These are phyloP conservation scores for Phialophora tarda DNA, from an alignment of 2,329 filamentous ascomycete species.

Conservation along the genomic window DNA sequence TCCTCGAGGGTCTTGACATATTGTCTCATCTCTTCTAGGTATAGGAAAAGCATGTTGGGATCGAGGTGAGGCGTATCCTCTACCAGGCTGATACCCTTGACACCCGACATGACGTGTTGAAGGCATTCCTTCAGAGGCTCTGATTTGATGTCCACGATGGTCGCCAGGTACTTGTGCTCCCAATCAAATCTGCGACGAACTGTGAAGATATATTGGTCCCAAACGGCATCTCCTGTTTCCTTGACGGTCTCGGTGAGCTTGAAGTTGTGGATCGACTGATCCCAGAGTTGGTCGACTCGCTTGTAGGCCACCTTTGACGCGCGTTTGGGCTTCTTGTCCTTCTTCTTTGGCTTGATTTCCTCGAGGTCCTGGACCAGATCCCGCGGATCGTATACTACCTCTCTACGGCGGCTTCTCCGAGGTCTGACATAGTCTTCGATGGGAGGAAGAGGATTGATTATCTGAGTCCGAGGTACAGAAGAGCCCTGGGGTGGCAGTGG, in stretches of 20 bases:
- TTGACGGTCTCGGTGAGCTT: conserved; percentile 71
- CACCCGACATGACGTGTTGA: conserved; percentile 72
- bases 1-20: conserved; percentile 69
- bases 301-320: conserved; percentile 69
- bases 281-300: conserved; percentile 67
- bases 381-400: conserved; percentile 9
- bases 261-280: conserved; percentile 66
- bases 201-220: conserved; percentile 81
- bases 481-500: conserved; percentile 3
- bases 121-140: conserved; percentile 75
- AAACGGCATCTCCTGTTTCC: conserved; percentile 67
- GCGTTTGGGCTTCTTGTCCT: conserved; percentile 44
- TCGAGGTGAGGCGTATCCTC: conserved; percentile 77
- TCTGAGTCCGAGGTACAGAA: conserved; percentile 7
- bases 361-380: conserved; percentile 25
- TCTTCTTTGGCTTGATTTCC: conserved; percentile 43
- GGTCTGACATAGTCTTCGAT: conserved; percentile 3
- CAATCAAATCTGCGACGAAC: conserved; percentile 82
- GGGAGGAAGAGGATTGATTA: conserved; percentile 7
- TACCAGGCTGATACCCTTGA: conserved; percentile 79
- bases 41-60: conserved; percentile 74
- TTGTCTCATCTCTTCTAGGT: conserved; percentile 75
- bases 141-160: conserved; percentile 83
- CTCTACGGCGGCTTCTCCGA: conserved; percentile 4
- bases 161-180: conserved; percentile 78